phyloP scores from a whole-genome alignment of 306 rosid species.

The Quercus cerris region DNA sequence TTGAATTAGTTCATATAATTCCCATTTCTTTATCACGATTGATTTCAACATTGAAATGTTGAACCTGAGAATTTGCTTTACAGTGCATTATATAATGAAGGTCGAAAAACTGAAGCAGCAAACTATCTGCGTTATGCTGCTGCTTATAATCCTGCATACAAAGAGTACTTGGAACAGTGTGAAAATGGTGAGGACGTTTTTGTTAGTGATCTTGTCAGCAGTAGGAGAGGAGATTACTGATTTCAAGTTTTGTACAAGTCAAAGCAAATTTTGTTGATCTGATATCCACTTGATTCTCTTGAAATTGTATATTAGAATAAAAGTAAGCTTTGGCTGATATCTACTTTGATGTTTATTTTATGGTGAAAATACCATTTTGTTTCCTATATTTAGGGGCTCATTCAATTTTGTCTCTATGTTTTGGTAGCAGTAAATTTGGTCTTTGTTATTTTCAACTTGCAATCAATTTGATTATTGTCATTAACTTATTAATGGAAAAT shows the following conservation, averaged over 20 bases:
- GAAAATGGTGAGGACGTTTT: conserved; percentile 54
- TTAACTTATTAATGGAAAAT: too few relatives aligned
- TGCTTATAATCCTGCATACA: conserved; percentile 64
- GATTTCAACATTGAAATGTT: conserved; percentile 1
- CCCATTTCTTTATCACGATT: not conserved
- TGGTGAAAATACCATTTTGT: too few relatives aligned
- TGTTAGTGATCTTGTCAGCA: conserved; percentile 56
- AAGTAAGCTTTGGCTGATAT: not conserved
- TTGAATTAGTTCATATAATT: not conserved
- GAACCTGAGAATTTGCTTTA: conserved; percentile 19
- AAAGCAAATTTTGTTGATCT: not conserved
- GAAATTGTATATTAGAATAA: not conserved
- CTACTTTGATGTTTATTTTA: not conserved
- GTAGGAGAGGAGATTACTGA: conserved; percentile 66
- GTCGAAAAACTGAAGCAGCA: conserved; percentile 75
- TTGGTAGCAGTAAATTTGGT: too few relatives aligned
- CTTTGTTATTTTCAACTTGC: too few relatives aligned
- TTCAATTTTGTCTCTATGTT: too few relatives aligned
- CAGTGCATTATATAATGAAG: conserved; percentile 68
- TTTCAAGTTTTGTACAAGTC: not conserved
- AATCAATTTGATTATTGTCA: too few relatives aligned
- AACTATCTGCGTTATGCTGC: conserved; percentile 70
- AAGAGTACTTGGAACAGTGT: conserved; percentile 57
- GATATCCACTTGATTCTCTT: not conserved
- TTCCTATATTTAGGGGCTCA: too few relatives aligned